Conservation (phyloP, 176 grass and related monocot genomes). For the Olyra latifolia region DNA sequence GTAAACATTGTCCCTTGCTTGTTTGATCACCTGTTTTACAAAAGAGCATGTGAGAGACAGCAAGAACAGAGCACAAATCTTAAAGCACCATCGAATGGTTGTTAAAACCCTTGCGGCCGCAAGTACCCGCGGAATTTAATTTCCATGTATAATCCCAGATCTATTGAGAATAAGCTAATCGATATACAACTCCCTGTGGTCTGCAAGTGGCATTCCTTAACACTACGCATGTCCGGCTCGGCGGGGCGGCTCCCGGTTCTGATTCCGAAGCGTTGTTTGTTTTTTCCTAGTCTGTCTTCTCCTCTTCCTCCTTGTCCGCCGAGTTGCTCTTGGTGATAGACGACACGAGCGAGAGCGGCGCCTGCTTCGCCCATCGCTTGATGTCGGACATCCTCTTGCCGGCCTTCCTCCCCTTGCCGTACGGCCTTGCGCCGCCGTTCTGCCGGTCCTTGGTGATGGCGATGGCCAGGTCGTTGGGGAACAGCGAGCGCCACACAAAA, state of each 20-base stretch:
- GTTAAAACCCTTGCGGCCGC: no score
- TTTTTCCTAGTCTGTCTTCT: constrained; percentile 35
- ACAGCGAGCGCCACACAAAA: constrained; percentile 80
- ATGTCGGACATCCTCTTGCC: constrained; percentile 64
- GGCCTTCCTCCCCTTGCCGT: constrained; percentile 57
- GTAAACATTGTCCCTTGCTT: no score
- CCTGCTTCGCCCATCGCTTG: constrained; percentile 87
- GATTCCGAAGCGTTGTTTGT: neutral
- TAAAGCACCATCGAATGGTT: no score
- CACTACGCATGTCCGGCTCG: neutral
- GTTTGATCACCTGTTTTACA: no score
- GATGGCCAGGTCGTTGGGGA: constrained; percentile 95
- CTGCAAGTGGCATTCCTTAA: neutral
- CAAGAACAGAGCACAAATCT: no score
- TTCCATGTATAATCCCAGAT: no score
- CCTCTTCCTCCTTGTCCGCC: constrained; percentile 58
- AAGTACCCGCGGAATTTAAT: no score
- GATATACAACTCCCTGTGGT: neutral
- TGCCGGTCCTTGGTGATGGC: constrained; percentile 85
- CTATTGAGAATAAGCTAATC: neutral
- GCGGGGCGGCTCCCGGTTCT: no score
- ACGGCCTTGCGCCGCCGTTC: constrained; percentile 23
- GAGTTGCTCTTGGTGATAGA: constrained; percentile 82
- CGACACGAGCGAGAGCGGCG: constrained; percentile 75
- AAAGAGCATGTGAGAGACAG: no score